Conservation (phyloP, 352 stramenopile species). For the Globisporangium irregulare region DNA sequence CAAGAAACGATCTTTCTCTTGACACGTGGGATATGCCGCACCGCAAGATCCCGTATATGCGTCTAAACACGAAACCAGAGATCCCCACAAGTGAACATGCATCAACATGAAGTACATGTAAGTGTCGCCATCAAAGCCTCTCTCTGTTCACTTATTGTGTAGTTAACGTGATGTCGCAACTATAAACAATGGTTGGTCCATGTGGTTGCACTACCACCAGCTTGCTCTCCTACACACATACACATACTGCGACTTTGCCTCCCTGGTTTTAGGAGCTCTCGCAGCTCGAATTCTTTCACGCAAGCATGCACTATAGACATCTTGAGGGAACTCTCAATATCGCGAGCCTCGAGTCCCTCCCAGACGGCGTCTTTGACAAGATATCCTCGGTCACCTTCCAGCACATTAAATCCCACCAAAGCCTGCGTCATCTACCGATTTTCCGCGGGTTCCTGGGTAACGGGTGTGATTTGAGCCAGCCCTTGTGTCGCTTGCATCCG, state of each 20-base stretch:
- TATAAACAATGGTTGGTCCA: no score
- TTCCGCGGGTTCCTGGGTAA: constrained; percentile 4
- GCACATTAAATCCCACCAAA: background rate
- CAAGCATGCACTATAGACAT: background rate
- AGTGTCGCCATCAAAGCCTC: no score
- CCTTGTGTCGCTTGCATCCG: constrained; percentile 1
- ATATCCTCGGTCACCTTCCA: background rate
- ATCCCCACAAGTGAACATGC: no score
- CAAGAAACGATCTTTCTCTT: no score
- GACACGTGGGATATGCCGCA: no score
- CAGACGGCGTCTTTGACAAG: background rate
- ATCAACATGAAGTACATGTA: no score
- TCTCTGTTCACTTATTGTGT: no score
- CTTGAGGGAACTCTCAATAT: background rate
- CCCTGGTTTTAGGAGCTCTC: background rate
- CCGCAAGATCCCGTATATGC: no score
- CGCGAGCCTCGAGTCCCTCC: background rate
- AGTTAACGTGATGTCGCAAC: no score
- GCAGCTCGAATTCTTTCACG: background rate
- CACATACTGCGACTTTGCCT: background rate
- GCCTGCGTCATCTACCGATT: background rate
- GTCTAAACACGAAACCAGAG: no score
- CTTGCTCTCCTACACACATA: background rate
- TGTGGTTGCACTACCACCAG: no score
- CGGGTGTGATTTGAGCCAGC: constrained; percentile 7